Evolutionary conservation across 768 basidiomycete species (phyloP).

Genomic region (Mrakia hoshinonis): DNA sequence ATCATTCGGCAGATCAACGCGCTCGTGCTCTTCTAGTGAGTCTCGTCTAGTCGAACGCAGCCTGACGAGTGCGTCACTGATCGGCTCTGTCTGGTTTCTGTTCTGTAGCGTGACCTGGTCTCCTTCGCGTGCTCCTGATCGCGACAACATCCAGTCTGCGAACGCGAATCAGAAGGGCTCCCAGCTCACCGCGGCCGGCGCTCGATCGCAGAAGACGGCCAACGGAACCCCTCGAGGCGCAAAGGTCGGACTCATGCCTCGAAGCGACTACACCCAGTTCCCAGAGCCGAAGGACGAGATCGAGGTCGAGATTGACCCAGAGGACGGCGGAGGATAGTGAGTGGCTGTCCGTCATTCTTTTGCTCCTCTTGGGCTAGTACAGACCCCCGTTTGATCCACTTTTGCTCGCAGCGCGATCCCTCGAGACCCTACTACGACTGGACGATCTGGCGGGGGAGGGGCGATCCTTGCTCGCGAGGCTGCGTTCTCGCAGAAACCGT

Average conservation of each 20-base stretch:
- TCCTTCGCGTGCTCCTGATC: neutral
- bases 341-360: neutral
- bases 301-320: neutral
- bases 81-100: neutral
- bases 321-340: neutral
- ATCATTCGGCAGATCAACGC: conserved; percentile 50
- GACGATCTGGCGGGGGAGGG: neutral
- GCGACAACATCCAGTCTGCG: neutral
- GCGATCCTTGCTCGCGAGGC: conserved; percentile 7
- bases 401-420: neutral
- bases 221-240: neutral
- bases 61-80: too few relatives aligned
- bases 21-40: conserved; percentile 46
- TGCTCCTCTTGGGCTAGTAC: neutral
- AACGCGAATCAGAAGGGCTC: neutral
- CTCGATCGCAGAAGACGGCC: conserved; percentile 3
- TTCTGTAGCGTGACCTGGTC: neutral
- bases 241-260: conserved; percentile 1
- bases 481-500: conserved; percentile 8
- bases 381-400: neutral
- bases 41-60: conserved; percentile 34
- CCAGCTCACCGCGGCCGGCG: neutral
- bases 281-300: conserved; percentile 8
- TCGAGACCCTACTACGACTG: neutral
- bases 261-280: conserved; percentile 14